phyloP scores from a whole-genome alignment of 495 filamentous ascomycete species.

The Penicillium riverlandense region DNA sequence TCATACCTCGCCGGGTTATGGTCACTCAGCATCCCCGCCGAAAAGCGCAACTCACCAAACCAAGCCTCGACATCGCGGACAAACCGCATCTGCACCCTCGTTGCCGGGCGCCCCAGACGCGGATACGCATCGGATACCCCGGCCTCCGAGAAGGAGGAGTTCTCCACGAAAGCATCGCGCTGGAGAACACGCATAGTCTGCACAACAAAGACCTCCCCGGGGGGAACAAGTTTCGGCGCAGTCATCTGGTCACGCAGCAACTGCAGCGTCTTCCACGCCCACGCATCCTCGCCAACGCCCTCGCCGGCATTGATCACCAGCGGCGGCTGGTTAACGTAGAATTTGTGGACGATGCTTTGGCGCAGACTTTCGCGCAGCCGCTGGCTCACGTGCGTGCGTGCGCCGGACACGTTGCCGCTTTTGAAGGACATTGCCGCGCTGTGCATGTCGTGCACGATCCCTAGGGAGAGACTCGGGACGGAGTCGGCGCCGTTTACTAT shows the following conservation, averaged over 20 bases:
- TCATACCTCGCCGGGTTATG: slow-evolving; percentile 75
- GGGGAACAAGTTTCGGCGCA: slow-evolving; percentile 63
- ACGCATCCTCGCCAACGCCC: slow-evolving; percentile 56
- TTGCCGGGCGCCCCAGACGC: slow-evolving; percentile 52
- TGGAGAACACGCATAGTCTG: slow-evolving; percentile 55
- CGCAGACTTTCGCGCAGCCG: slow-evolving; percentile 59
- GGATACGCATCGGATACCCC: slow-evolving; percentile 22
- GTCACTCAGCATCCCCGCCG: slow-evolving; percentile 65
- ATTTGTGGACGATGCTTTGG: slow-evolving; percentile 38
- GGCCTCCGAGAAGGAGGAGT: slow-evolving; percentile 2
- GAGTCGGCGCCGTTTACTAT: slow-evolving; percentile 66
- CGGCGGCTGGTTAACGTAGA: slow-evolving; percentile 39
- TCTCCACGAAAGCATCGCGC: slow-evolving; percentile 44
- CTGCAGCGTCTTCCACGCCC: slow-evolving; percentile 64
- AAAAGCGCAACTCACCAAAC: slow-evolving; percentile 67
- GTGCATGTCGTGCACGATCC: slow-evolving; percentile 70
- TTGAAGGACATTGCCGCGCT: slow-evolving; percentile 65
- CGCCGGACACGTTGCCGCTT: slow-evolving; percentile 50
- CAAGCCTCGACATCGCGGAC: slow-evolving; percentile 57
- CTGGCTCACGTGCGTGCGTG: slow-evolving; percentile 56
- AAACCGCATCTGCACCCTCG: slow-evolving; percentile 58
- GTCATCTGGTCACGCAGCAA: slow-evolving; percentile 61
- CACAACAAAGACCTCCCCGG: slow-evolving; percentile 69
- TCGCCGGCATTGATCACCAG: slow-evolving; percentile 36
- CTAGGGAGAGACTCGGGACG: slow-evolving; percentile 67